Evolutionary conservation across 2,329 filamentous ascomycete genomes (phyloP).

Genomic region (Beauveria rudraprayagi): DNA sequence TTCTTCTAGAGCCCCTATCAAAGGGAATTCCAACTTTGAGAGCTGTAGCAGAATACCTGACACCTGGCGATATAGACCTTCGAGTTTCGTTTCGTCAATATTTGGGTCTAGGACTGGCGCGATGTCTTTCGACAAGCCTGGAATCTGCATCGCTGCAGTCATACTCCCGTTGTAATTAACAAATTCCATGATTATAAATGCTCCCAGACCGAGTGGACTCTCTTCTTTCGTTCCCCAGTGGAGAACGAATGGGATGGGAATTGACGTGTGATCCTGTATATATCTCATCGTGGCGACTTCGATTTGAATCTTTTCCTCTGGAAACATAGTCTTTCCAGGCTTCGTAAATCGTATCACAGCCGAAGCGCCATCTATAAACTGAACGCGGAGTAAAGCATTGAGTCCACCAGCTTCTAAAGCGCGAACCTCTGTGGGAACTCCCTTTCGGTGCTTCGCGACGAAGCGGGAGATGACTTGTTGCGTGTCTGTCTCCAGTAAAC

Average conservation of each 20-base stretch:
- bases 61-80: conserved; percentile 9
- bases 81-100: conserved; percentile 9
- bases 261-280: conserved; percentile 11
- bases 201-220: conserved; percentile 11
- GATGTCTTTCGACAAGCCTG: neutral
- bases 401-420: neutral
- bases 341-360: conserved; percentile 8
- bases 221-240: conserved; percentile 13
- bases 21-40: neutral
- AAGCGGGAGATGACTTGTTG: neutral
- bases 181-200: conserved; percentile 14
- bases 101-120: conserved; percentile 2
- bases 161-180: conserved; percentile 2
- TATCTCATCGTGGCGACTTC: conserved; percentile 13
- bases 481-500: neutral
- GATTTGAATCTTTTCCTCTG: conserved; percentile 13
- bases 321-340: conserved; percentile 11
- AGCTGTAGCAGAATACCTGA: conserved; percentile 1
- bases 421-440: neutral
- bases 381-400: neutral
- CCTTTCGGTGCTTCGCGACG: neutral
- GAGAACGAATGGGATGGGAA: conserved; percentile 12
- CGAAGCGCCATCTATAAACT: neutral
- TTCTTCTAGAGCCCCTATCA: neutral
- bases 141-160: conserved; percentile 10